These are phyloP conservation scores for Solanum rostratum DNA, from an alignment of 257 asterid species.

Conservation along the genomic window DNA sequence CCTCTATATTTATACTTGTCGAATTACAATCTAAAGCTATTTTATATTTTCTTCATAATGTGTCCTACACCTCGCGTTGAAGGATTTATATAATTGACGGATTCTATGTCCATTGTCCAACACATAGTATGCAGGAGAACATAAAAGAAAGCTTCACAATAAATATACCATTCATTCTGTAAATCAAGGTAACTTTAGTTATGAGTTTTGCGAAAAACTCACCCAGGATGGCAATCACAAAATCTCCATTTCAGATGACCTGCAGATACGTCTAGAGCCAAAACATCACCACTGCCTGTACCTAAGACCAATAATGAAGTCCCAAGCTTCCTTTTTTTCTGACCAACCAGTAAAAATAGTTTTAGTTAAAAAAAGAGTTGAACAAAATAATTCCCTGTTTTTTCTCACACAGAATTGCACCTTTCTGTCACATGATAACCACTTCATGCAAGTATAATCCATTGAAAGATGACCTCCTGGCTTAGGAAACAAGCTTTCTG, in stretches of 20 bases:
- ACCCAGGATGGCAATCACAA: conserved; percentile 92
- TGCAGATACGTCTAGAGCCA: conserved; percentile 75
- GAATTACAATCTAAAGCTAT: neutral
- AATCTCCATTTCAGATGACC: conserved; percentile 89
- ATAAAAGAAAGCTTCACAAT: neutral
- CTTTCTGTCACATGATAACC: conserved; percentile 72
- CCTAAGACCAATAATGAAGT: conserved; percentile 70
- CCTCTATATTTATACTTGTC: neutral
- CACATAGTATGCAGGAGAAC: neutral
- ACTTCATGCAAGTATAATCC: conserved; percentile 91
- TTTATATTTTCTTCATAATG: neutral
- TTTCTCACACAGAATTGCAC: conserved; percentile 16
- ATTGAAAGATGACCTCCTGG: conserved; percentile 78
- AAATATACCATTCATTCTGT: neutral
- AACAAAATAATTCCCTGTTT: neutral
- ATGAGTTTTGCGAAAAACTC: conserved; percentile 7
- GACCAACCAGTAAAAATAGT: neutral
- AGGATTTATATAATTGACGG: neutral
- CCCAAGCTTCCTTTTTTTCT: conserved; percentile 89
- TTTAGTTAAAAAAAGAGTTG: neutral
- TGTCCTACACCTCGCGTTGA: neutral
- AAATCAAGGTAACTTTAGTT: neutral
- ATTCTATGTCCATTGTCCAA: neutral
- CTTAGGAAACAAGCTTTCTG: conserved; percentile 28
- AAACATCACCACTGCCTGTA: conserved; percentile 88